These are phyloP conservation scores for Ascochyta rabiei DNA, from an alignment of 2,329 filamentous ascomycete genomes.

Conservation along the genomic window DNA sequence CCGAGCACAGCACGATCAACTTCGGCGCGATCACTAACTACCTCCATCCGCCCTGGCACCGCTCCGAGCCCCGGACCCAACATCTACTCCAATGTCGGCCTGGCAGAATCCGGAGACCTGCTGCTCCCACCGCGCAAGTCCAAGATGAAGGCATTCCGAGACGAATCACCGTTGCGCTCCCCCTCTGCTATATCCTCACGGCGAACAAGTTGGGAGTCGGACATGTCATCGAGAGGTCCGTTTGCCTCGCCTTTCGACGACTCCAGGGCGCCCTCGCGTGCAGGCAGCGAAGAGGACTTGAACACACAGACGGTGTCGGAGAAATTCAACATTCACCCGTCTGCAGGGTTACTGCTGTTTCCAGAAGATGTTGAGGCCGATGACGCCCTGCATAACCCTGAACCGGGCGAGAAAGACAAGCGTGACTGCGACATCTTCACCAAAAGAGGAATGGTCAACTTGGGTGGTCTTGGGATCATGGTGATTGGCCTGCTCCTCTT, in stretches of 20 bases:
- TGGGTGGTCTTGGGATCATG: conserved; percentile 67
- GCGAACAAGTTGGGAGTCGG: conserved; percentile 70
- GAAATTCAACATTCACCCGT: conserved; percentile 75
- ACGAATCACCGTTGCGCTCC: conserved; percentile 58
- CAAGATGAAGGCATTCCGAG: conserved; percentile 57
- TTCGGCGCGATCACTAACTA: conserved; percentile 55
- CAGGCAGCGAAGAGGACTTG: conserved; percentile 68
- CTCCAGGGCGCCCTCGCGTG: conserved; percentile 62
- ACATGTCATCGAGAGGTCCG: conserved; percentile 59
- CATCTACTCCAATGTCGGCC: conserved; percentile 44
- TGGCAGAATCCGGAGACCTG: conserved; percentile 56
- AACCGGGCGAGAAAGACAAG: conserved; percentile 66
- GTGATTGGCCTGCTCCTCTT: conserved; percentile 66
- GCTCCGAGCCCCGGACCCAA: conserved; percentile 38
- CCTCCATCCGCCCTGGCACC: conserved; percentile 45
- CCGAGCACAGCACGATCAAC: conserved; percentile 49
- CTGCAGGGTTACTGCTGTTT: conserved; percentile 69
- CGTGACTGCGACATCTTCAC: conserved; percentile 70
- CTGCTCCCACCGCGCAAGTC: conserved; percentile 58
- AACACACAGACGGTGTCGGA: conserved; percentile 76
- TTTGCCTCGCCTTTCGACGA: conserved; percentile 65
- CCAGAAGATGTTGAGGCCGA: conserved; percentile 77
- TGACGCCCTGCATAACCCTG: conserved; percentile 73
- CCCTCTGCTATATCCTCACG: conserved; percentile 63
- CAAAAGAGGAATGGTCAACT: conserved; percentile 66